A percentile compares a stretch with the other conserved stretches of the same genome.
Conservation (phyloP, 768 basidiomycete species). For the Suillus fuscotomentosus region DNA sequence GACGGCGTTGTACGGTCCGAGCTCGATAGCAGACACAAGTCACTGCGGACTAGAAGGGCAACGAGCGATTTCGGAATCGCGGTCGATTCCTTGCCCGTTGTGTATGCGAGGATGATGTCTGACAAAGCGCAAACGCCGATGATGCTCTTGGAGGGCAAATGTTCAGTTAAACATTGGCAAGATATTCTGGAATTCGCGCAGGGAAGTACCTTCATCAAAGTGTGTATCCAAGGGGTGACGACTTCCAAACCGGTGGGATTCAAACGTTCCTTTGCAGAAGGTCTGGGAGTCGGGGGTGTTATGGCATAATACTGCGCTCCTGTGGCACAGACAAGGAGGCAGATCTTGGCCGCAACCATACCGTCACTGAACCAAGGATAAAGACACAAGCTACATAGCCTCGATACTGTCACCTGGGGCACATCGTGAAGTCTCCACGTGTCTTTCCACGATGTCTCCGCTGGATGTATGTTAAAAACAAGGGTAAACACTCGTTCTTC, state of each 20-base stretch:
- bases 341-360: conserved; percentile 2
- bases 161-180: background rate
- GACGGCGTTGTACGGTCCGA: background rate
- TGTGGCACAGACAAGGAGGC: background rate
- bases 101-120: background rate
- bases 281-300: conserved; percentile 5
- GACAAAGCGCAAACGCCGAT: background rate
- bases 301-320: background rate
- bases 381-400: background rate
- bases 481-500: too few species aligned
- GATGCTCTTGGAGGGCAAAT: background rate
- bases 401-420: too few species aligned
- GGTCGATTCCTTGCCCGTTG: background rate
- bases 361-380: background rate
- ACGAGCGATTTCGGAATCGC: background rate
- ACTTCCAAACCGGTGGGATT: background rate
- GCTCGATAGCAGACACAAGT: background rate
- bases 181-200: background rate
- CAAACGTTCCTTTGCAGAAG: conserved; percentile 1
- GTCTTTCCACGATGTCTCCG: too few species aligned
- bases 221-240: background rate
- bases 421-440: too few species aligned
- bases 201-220: background rate
- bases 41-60: background rate
- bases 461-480: too few species aligned